Base-by-base conservation (phyloP, 202 grass and related monocot species). In the Eragrostis tef region DNA sequence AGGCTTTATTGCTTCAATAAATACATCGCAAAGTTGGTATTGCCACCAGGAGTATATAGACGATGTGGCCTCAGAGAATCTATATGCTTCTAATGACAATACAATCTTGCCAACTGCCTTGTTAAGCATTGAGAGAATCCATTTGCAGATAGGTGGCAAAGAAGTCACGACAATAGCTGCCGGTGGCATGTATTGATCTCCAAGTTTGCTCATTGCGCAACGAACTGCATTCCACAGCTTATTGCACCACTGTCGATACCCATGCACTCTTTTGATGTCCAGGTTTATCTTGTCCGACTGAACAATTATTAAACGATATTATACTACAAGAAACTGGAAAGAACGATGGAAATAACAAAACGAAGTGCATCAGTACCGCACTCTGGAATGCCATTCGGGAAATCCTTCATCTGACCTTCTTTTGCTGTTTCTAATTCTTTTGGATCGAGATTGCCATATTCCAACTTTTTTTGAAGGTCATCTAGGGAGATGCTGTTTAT, bases 201-300 rank as follows among this genome's bases (percentile, higher is more conserved):
- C 91, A 73, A 97, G 90, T 39, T 97, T 97, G 71, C 70, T 78
- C 91, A 94, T 94, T 5, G 94, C 87, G 86, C 94, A 97, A 56
- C 91, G 89, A 67, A 94, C 94, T 36, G 91, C 94, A 83, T 97
- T 97, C 94, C 94, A 97, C 41, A 97, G 82, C 71, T 97, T 97
- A 60, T 97, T 97, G 81, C 94, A 97, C 94, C 94, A 97, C 56
- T 92, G 89, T 12, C 91, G 73, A 20, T 94, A 97, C 11, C 91
- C 89, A 74, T 94, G 79, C 42, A 97, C 94, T 78, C 94, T 67
- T 67, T 87, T 84, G 73, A 97, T 93, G 85, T 97, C 94, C 45
- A 97, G 65, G 74, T 97, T 97, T 78, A 97, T 97, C 88, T 80
- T 97, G 66, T 97, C 94, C 47, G 94, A 90, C 94, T 97, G 34